Evolutionary conservation across 169 alveolate genomes (phyloP).

Genomic region (Babesia ovata): DNA sequence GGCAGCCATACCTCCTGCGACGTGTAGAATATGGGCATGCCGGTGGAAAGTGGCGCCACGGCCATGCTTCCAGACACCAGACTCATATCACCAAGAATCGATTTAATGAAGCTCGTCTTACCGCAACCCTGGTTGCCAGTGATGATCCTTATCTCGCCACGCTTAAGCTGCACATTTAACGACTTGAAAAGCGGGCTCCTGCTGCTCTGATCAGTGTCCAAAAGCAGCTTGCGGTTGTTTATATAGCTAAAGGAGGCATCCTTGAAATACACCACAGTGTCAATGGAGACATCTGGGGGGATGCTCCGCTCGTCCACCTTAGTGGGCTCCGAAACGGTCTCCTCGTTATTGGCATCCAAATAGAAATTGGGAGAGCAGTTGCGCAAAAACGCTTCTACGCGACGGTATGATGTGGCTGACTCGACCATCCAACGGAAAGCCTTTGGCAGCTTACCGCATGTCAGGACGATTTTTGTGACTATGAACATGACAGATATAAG

Average conservation of each 20-base stretch:
- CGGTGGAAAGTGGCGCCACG: constrained; percentile 42
- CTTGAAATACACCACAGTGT: constrained; percentile 36
- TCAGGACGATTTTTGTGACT: constrained; percentile 24
- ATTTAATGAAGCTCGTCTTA: constrained; percentile 34
- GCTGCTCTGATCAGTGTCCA: neutral
- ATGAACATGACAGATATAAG: constrained; percentile 48
- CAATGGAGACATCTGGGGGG: neutral
- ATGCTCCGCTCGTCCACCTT: neutral
- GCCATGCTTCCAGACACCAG: constrained; percentile 47
- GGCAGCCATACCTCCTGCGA: constrained; percentile 47
- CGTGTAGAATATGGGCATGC: constrained; percentile 38
- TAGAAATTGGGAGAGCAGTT: constrained; percentile 60
- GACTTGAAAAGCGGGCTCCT: neutral
- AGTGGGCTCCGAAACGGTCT: neutral
- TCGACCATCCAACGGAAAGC: constrained; percentile 25
- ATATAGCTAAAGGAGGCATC: constrained; percentile 51
- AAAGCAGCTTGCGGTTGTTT: constrained; percentile 6
- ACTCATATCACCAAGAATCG: constrained; percentile 39
- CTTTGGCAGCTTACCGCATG: constrained; percentile 34
- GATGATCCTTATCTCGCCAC: constrained; percentile 22
- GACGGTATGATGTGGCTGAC: constrained; percentile 36
- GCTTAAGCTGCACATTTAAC: constrained; percentile 1
- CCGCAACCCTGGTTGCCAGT: constrained; percentile 38
- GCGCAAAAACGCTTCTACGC: constrained; percentile 46
- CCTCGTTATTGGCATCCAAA: constrained; percentile 1